Evolutionary conservation across 805 yeast species (phyloP).

Genomic region (Spencermartinsiella europaea): DNA sequence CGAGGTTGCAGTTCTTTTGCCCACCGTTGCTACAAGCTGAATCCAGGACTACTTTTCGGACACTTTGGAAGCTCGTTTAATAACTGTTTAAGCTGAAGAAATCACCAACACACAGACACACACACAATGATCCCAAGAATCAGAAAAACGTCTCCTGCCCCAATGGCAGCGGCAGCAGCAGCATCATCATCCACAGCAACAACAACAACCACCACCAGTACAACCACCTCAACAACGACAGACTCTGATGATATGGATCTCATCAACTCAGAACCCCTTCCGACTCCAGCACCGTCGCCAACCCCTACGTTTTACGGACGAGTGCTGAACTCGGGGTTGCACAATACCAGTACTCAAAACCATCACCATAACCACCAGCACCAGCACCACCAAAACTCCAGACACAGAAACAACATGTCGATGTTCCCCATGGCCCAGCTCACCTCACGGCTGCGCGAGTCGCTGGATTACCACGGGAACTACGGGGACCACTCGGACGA

Average conservation of each 20-base stretch:
- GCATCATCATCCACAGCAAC: too few species aligned
- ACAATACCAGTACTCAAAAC: background rate
- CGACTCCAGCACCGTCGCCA: conserved; percentile 16
- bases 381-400: background rate
- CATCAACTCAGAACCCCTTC: conserved; percentile 2
- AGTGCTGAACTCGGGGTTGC: background rate
- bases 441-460: conserved; percentile 1
- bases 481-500: background rate
- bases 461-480: background rate
- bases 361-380: background rate
- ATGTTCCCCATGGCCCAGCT: background rate
- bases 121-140: background rate
- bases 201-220: too few species aligned
- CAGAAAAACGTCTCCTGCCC: background rate
- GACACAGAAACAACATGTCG: background rate
- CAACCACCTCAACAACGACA: too few species aligned
- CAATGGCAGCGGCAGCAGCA: too few species aligned
- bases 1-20: too few species aligned
- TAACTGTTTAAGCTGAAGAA: too few species aligned
- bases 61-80: too few species aligned
- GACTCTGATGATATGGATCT: background rate
- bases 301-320: conserved; percentile 6
- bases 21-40: too few species aligned
- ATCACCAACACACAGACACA: too few species aligned
- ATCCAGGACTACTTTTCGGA: too few species aligned